Evolutionary conservation across 768 basidiomycete genomes (phyloP).

Genomic region (Tylopilus sp.): DNA sequence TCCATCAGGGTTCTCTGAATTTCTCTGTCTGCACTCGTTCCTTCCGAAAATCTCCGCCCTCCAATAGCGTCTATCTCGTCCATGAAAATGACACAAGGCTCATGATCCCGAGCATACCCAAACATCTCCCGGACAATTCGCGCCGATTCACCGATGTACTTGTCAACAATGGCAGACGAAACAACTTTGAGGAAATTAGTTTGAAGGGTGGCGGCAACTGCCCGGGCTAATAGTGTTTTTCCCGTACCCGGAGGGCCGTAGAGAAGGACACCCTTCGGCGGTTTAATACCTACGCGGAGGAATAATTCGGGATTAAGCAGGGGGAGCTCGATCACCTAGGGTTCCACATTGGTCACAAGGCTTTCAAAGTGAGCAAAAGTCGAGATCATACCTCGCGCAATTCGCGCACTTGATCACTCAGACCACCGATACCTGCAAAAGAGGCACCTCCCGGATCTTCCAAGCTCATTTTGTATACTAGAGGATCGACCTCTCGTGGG

Average conservation of each 20-base stretch:
- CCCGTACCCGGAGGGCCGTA: constrained; percentile 97
- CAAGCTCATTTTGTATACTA: constrained; percentile 99
- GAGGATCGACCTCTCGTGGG: constrained; percentile 94
- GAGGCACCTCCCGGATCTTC: constrained; percentile 95
- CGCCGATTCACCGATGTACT: constrained; percentile 98
- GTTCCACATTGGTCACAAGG: not conserved
- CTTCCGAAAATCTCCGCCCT: constrained; percentile 86
- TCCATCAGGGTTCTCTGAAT: constrained; percentile 99
- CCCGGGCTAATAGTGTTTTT: constrained; percentile 91
- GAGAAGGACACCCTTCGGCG: constrained; percentile 93
- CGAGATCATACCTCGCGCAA: constrained; percentile 72
- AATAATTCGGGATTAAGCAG: constrained; percentile 93
- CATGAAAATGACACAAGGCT: constrained; percentile 99
- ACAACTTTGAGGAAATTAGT: constrained; percentile 99
- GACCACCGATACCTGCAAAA: constrained; percentile 95
- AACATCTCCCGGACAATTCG: constrained; percentile 98
- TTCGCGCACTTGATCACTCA: constrained; percentile 95
- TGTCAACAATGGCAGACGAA: constrained; percentile 95
- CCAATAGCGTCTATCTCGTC: constrained; percentile 98
- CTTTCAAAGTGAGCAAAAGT: not conserved
- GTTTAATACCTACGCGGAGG: constrained; percentile 91
- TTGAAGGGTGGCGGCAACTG: constrained; percentile 90
- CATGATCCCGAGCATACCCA: constrained; percentile 94
- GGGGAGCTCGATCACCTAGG: constrained; percentile 91
- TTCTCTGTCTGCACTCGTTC: constrained; percentile 96